Evolutionary conservation across 2,329 filamentous ascomycete genomes (phyloP).

Genomic region (Cladorrhinum sp.): DNA sequence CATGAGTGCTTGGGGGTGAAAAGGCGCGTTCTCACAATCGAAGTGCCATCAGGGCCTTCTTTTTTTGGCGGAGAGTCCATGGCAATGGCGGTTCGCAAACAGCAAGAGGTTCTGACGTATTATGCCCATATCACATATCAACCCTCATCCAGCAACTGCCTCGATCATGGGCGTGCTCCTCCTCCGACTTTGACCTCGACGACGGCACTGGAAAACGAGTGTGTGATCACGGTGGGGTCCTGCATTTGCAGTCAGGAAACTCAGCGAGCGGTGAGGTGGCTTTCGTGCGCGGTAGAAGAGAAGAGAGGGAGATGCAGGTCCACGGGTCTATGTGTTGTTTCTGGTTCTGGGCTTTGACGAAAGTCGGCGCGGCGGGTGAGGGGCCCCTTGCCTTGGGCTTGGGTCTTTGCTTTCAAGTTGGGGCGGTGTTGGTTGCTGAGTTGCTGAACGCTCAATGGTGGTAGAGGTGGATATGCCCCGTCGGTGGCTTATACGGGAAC

Average conservation of each 20-base stretch:
- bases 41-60: slow-evolving; percentile 67
- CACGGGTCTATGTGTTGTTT: background rate
- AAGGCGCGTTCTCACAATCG: slow-evolving; percentile 55
- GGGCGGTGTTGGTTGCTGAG: slow-evolving; percentile 3
- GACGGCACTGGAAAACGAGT: slow-evolving; percentile 5
- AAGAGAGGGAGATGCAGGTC: background rate
- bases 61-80: slow-evolving; percentile 50
- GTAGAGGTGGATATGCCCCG: background rate
- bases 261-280: slow-evolving; percentile 7
- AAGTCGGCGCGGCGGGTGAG: slow-evolving; percentile 10
- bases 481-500: slow-evolving; percentile 1
- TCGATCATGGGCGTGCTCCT: slow-evolving; percentile 27
- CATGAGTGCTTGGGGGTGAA: background rate
- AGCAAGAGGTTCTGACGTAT: slow-evolving; percentile 20
- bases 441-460: background rate
- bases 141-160: slow-evolving; percentile 28
- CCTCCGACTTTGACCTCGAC: slow-evolving; percentile 8
- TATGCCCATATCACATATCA: slow-evolving; percentile 32
- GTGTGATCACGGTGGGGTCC: background rate
- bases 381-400: slow-evolving; percentile 8
- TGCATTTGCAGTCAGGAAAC: slow-evolving; percentile 5
- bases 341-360: slow-evolving; percentile 4
- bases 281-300: background rate
- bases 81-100: slow-evolving; percentile 23
- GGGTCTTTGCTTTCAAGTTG: background rate